A percentile compares a stretch with the other conserved stretches of the same genome.
phyloP scores from a whole-genome alignment of 345 rosid species.

The Iberis pinnata region DNA sequence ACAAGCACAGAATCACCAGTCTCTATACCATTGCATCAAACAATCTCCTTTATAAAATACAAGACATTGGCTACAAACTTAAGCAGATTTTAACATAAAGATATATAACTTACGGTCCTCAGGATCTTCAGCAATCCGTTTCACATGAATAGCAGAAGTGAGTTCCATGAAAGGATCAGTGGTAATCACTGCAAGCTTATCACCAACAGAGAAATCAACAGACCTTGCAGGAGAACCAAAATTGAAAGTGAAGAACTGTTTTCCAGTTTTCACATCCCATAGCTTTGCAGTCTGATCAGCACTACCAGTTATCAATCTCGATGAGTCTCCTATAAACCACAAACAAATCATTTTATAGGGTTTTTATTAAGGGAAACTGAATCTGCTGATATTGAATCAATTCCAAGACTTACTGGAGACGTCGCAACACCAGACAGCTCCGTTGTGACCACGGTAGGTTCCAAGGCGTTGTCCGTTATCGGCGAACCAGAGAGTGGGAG shows the following conservation, averaged over 20 bases:
- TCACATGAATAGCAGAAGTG: conserved; percentile 77
- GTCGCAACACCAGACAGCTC: conserved; percentile 96
- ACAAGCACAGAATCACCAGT: conserved; percentile 52
- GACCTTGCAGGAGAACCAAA: conserved; percentile 85
- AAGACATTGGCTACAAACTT: not conserved
- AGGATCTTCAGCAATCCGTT: conserved; percentile 61
- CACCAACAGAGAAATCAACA: conserved; percentile 78
- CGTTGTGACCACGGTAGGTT: conserved; percentile 95
- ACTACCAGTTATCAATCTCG: conserved; percentile 68
- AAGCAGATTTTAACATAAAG: not conserved
- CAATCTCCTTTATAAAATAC: not conserved
- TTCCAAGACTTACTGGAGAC: conserved; percentile 47
- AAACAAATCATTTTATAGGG: too few relatives aligned
- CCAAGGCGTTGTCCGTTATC: conserved; percentile 94
- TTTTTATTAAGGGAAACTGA: not conserved
- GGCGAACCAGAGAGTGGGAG: conserved; percentile 95
- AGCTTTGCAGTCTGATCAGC: conserved; percentile 90
- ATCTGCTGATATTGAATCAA: too few relatives aligned
- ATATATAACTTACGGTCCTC: conserved; percentile 48
- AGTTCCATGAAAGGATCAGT: conserved; percentile 92
- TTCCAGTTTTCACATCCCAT: conserved; percentile 78
- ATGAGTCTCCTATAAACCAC: conserved; percentile 58
- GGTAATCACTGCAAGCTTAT: conserved; percentile 81
- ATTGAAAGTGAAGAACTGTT: conserved; percentile 52
- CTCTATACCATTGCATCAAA: conserved; percentile 38